phyloP scores from a whole-genome alignment of 306 rosid species.

The Castanospermum australe region DNA sequence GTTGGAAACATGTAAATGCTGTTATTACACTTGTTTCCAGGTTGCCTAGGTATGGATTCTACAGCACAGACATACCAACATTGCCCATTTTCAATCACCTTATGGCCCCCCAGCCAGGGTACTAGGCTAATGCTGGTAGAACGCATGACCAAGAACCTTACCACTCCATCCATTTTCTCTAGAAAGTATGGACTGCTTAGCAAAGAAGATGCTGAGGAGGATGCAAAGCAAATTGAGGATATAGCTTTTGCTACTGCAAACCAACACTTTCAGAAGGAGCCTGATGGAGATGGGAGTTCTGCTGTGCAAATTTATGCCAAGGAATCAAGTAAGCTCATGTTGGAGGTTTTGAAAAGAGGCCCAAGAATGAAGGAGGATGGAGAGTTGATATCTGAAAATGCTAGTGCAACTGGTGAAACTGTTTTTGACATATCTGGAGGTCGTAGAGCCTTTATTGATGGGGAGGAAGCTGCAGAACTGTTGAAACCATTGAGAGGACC shows the following conservation, averaged over 20 bases:
- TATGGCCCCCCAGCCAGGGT: conserved; percentile 65
- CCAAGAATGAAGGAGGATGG: conserved; percentile 45
- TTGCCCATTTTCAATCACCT: conserved; percentile 39
- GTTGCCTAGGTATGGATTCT: conserved; percentile 44
- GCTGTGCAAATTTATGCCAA: conserved; percentile 65
- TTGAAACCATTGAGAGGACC: conserved; percentile 40
- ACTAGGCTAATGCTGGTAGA: conserved; percentile 55
- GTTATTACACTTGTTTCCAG: conserved; percentile 23
- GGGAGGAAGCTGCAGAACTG: conserved; percentile 54
- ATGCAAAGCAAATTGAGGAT: conserved; percentile 50
- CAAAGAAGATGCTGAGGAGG: conserved; percentile 57
- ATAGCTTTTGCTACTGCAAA: conserved; percentile 48
- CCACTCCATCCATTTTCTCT: conserved; percentile 61
- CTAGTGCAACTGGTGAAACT: conserved; percentile 5
- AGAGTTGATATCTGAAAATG: conserved; percentile 31
- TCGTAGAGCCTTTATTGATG: conserved; percentile 52
- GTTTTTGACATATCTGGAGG: conserved; percentile 64
- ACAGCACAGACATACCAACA: conserved; percentile 31
- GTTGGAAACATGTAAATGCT: background rate
- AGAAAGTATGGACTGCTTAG: conserved; percentile 57
- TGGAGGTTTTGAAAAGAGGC: conserved; percentile 61
- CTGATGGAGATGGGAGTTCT: conserved; percentile 59
- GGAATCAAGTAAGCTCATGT: conserved; percentile 63
- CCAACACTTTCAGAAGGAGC: conserved; percentile 56
- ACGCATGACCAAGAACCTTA: conserved; percentile 58